A percentile compares a stretch with the other conserved stretches of the same genome.
phyloP scores from a whole-genome alignment of 257 asterid species.

The Paulownia fortunei region DNA sequence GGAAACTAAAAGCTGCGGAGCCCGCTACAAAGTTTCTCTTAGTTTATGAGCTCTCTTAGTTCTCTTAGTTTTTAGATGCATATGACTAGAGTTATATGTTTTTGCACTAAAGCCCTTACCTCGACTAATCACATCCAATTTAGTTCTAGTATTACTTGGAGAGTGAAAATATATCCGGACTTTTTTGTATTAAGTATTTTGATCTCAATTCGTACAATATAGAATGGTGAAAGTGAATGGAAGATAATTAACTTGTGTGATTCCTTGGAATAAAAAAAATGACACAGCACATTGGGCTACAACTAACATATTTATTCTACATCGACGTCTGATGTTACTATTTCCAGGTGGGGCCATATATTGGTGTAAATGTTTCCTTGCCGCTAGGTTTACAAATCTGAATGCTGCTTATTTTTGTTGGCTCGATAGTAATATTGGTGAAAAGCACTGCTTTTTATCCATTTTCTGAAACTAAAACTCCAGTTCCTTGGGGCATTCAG shows the following conservation, averaged over 20 bases:
- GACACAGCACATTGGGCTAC: constrained; percentile 17
- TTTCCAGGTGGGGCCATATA: constrained; percentile 3
- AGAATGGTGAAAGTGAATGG: not conserved
- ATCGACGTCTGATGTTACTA: constrained; percentile 1
- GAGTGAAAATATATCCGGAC: not conserved
- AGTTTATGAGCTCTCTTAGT: constrained; percentile 10
- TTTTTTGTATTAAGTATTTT: not conserved
- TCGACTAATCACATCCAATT: not conserved
- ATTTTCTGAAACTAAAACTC: constrained; percentile 16
- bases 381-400: not conserved
- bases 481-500: constrained; percentile 9
- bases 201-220: not conserved
- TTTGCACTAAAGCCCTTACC: not conserved
- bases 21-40: not conserved
- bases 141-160: not conserved
- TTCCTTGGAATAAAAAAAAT: constrained; percentile 2
- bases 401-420: constrained; percentile 15
- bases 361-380: constrained; percentile 11
- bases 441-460: not conserved
- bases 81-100: constrained; percentile 4
- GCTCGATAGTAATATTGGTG: not conserved
- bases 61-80: not conserved
- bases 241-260: constrained; percentile 20
- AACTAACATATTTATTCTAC: not conserved
- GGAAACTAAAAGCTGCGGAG: constrained; percentile 1